Percentiles rank a stretch among this genome's conserved stretches.
Conservation (phyloP, 2,329 filamentous ascomycete genomes). For the Scorias spongiosa region DNA sequence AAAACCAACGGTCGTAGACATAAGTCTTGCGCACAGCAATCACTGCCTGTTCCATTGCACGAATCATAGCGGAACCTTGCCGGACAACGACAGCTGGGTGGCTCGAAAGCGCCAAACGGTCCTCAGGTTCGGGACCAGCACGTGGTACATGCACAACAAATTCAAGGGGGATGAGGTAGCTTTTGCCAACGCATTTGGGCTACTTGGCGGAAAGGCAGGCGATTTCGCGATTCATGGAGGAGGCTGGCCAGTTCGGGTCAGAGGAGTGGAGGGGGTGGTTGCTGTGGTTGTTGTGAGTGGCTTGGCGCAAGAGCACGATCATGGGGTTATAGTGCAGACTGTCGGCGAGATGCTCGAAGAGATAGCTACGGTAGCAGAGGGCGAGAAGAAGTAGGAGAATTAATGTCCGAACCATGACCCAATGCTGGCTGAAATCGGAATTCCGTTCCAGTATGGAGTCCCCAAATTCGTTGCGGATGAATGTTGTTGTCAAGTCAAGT, state of each 20-base stretch:
- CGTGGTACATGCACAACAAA: slow-evolving; percentile 58
- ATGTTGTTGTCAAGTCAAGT: too few relatives aligned
- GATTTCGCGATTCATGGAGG: slow-evolving; percentile 68
- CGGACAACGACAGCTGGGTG: slow-evolving; percentile 45
- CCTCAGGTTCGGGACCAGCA: slow-evolving; percentile 52
- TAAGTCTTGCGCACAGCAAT: slow-evolving; percentile 39
- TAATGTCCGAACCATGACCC: too few relatives aligned
- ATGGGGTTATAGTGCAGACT: slow-evolving; percentile 58
- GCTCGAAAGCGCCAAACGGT: slow-evolving; percentile 57
- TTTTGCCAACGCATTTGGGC: slow-evolving; percentile 50
- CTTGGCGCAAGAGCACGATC: slow-evolving; percentile 61
- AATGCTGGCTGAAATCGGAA: too few relatives aligned
- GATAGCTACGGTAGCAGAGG: slow-evolving; percentile 15
- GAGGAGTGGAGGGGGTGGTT: slow-evolving; percentile 59
- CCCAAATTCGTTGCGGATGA: too few relatives aligned
- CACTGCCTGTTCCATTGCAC: slow-evolving; percentile 50
- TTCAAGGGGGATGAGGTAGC: slow-evolving; percentile 45
- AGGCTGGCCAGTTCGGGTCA: slow-evolving; percentile 55
- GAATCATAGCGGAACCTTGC: slow-evolving; percentile 49
- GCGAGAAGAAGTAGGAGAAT: slow-evolving; percentile 21
- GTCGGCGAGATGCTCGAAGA: slow-evolving; percentile 38
- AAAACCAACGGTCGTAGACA: slow-evolving; percentile 46
- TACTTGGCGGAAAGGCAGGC: slow-evolving; percentile 38
- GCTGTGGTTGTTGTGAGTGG: slow-evolving; percentile 64
- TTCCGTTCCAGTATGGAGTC: too few relatives aligned